Conservation (phyloP, 306 rosid species). For the Dryas alaskensis region DNA sequence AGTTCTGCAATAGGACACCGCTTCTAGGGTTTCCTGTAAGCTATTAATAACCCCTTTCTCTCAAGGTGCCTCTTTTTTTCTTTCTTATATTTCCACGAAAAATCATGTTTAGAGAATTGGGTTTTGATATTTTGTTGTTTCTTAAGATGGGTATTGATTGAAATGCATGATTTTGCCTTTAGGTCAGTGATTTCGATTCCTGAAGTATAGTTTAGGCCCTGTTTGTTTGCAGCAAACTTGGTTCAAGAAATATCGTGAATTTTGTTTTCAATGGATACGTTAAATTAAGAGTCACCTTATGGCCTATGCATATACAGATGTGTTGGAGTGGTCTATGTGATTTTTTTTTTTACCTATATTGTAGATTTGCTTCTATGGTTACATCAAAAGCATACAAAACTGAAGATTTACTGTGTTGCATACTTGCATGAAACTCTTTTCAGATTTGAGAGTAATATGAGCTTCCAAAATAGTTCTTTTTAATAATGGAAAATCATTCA, state of each 20-base stretch:
- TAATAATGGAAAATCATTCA: too few relatives aligned
- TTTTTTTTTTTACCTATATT: too few relatives aligned
- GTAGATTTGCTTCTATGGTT: too few relatives aligned
- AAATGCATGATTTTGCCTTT: slow-evolving; percentile 8
- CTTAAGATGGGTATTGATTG: slow-evolving; percentile 22
- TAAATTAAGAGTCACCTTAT: neutral
- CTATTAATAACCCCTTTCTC: neutral
- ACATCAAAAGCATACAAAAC: too few relatives aligned
- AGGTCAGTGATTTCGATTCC: neutral
- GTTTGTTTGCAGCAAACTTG: neutral
- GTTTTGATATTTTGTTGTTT: neutral
- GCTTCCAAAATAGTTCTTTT: too few relatives aligned
- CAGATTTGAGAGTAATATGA: too few relatives aligned
- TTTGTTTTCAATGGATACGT: neutral
- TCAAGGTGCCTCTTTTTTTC: neutral
- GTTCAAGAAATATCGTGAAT: neutral
- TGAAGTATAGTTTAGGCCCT: neutral
- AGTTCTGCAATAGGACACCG: neutral
- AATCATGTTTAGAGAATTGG: slow-evolving; percentile 9
- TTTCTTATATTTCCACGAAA: neutral
- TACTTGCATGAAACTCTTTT: too few relatives aligned
- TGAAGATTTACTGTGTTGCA: too few relatives aligned
- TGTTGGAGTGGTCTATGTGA: too few relatives aligned
- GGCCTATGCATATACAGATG: neutral
- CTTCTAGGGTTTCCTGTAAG: slow-evolving; percentile 28